These are phyloP conservation scores for Jimgerdemannia lactiflua DNA, from an alignment of 192 early-diverging fungal species.

Conservation along the genomic window DNA sequence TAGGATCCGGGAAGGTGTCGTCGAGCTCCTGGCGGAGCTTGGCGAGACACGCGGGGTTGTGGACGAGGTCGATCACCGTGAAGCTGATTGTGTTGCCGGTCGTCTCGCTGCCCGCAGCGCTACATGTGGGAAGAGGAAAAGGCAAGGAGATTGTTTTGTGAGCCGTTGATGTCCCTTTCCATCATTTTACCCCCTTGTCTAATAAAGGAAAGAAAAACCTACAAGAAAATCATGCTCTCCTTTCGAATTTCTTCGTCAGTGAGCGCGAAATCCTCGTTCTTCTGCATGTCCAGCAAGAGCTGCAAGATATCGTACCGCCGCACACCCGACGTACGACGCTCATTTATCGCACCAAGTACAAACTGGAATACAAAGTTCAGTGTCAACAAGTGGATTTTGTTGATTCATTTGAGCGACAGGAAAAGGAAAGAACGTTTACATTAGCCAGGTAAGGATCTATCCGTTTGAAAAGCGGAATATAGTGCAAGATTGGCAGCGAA, in stretches of 20 bases:
- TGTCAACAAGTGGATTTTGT: conserved; percentile 1
- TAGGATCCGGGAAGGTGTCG: conserved; percentile 1
- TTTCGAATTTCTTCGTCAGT: conserved; percentile 34
- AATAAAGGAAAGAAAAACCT: background rate
- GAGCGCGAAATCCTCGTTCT: conserved; percentile 26
- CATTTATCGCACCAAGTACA: conserved; percentile 4
- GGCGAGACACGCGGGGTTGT: conserved; percentile 6
- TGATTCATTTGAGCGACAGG: background rate
- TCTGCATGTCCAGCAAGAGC: conserved; percentile 38
- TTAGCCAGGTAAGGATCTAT: background rate
- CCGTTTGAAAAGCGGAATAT: too few species aligned
- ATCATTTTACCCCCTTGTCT: too few species aligned
- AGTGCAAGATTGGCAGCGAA: too few species aligned
- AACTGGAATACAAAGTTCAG: conserved; percentile 1
- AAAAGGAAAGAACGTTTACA: background rate
- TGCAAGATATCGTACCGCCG: conserved; percentile 42
- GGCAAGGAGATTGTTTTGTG: background rate
- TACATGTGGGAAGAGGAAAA: background rate
- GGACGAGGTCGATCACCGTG: conserved; percentile 18
- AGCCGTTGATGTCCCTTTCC: background rate
- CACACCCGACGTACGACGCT: conserved; percentile 8
- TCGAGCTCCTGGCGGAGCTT: conserved; percentile 20
- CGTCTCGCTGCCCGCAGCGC: conserved; percentile 29
- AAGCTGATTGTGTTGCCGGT: conserved; percentile 28
- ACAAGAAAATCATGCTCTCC: conserved; percentile 39